These are phyloP conservation scores for Psilocybe azurescens DNA, from an alignment of 768 basidiomycete genomes.

Conservation along the genomic window DNA sequence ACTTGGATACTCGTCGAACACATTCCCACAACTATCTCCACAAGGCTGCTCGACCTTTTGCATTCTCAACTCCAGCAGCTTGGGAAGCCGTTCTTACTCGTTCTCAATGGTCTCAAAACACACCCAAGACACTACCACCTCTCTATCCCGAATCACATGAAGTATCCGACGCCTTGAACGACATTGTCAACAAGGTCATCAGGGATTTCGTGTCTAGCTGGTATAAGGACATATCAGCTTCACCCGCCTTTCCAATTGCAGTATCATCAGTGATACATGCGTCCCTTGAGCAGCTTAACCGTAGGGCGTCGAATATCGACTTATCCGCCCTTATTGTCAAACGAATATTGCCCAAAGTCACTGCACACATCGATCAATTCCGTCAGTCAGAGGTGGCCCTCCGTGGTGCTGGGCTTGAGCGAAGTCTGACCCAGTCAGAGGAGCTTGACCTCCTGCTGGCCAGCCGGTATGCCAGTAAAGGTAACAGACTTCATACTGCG, in stretches of 20 bases:
- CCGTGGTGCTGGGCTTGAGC: conserved; percentile 81
- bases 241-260: conserved; percentile 86
- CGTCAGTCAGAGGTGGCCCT: conserved; percentile 88
- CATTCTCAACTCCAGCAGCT: conserved; percentile 91
- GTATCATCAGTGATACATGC: conserved; percentile 79
- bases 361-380: conserved; percentile 88
- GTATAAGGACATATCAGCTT: conserved; percentile 88
- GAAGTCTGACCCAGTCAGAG: conserved; percentile 86
- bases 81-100: conserved; percentile 92
- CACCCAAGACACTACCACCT: conserved; percentile 70
- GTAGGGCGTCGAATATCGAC: conserved; percentile 66
- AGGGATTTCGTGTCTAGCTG: conserved; percentile 89
- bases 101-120: conserved; percentile 86
- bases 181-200: conserved; percentile 80
- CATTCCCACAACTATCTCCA: conserved; percentile 42
- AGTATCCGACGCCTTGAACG: conserved; percentile 76
- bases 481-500: conserved; percentile 80
- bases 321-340: conserved; percentile 78
- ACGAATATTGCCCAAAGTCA: conserved; percentile 87
- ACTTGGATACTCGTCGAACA: conserved; percentile 54
- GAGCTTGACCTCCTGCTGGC: conserved; percentile 89
- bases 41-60: conserved; percentile 71
- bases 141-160: conserved; percentile 67
- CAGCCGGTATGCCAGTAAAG: conserved; percentile 75
- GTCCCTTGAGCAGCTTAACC: conserved; percentile 61